Percentiles rank a stretch among this genome's conserved stretches.
Conservation (phyloP, 805 yeast species). For the Suhomyces tanzawaensis region DNA sequence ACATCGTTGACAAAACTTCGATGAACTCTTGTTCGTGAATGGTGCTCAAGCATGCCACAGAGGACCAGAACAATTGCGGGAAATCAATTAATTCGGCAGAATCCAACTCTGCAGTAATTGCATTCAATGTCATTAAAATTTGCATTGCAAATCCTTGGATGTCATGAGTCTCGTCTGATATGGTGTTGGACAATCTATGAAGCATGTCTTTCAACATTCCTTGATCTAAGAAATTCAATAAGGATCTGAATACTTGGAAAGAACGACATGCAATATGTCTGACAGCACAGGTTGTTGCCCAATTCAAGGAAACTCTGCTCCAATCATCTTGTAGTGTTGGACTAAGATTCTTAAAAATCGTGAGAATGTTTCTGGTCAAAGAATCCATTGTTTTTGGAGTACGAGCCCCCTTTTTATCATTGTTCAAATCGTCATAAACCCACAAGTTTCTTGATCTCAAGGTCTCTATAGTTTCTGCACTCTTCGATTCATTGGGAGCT, state of each 20-base stretch:
- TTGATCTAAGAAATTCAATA: conserved; percentile 79
- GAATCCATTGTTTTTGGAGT: conserved; percentile 85
- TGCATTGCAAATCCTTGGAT: conserved; percentile 98
- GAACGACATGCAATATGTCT: conserved; percentile 96
- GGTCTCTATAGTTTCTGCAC: conserved; percentile 54
- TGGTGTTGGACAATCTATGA: conserved; percentile 87
- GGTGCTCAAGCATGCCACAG: conserved; percentile 87
- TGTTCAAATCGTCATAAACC: conserved; percentile 83
- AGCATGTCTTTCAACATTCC: conserved; percentile 91
- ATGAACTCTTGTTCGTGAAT: conserved; percentile 91
- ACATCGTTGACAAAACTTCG: conserved; percentile 78
- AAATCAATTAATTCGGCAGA: conserved; percentile 73
- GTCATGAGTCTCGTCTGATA: conserved; percentile 83
- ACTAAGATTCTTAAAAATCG: conserved; percentile 47
- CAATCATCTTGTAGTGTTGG: conserved; percentile 71
- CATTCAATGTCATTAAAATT: conserved; percentile 91
- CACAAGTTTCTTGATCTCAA: conserved; percentile 66
- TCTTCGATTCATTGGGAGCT: conserved; percentile 52
- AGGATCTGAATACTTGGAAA: conserved; percentile 85
- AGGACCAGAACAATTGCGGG: conserved; percentile 94
- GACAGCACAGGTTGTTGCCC: conserved; percentile 98
- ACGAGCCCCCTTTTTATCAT: conserved; percentile 71
- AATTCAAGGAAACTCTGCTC: conserved; percentile 76
- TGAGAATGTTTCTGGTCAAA: conserved; percentile 61
- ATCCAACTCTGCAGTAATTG: conserved; percentile 82